Evolutionary conservation across 1,284 basidiomycete genomes (phyloP).

Genomic region (Pyrrhoderma noxium): DNA sequence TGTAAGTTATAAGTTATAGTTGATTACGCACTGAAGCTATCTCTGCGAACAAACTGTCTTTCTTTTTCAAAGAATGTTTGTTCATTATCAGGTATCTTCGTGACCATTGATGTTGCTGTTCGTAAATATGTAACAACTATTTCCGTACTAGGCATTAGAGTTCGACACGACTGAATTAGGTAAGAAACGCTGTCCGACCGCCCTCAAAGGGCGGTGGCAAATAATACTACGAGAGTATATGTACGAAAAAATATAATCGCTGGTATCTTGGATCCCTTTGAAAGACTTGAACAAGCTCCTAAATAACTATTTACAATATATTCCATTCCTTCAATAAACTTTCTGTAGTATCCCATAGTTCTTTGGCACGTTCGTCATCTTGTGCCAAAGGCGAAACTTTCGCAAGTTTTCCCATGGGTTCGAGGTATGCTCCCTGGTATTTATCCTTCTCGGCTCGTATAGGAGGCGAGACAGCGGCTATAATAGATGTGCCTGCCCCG

Average conservation of each 20-base stretch:
- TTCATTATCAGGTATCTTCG: slow-evolving; percentile 17
- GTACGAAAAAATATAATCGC: too few species aligned
- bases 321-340: slow-evolving; percentile 22
- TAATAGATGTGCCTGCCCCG: slow-evolving; percentile 4
- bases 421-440: slow-evolving; percentile 34
- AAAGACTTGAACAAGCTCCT: neutral
- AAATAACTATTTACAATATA: slow-evolving; percentile 1
- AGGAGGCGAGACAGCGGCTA: slow-evolving; percentile 39
- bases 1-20: too few species aligned
- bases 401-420: slow-evolving; percentile 21
- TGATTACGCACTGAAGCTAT: slow-evolving; percentile 54
- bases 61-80: slow-evolving; percentile 68
- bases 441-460: slow-evolving; percentile 31
- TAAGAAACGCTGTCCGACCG: neutral
- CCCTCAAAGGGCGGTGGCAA: too few species aligned
- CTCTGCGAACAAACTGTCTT: slow-evolving; percentile 62
- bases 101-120: neutral
- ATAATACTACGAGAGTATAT: too few species aligned
- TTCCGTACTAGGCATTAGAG: too few species aligned
- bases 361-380: slow-evolving; percentile 34
- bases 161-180: neutral
- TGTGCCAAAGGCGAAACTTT: slow-evolving; percentile 24
- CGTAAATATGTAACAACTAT: neutral
- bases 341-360: slow-evolving; percentile 39
- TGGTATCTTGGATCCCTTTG: too few species aligned